These are phyloP conservation scores for Lachancea mirantina DNA, from an alignment of 805 yeast species.

Conservation along the genomic window DNA sequence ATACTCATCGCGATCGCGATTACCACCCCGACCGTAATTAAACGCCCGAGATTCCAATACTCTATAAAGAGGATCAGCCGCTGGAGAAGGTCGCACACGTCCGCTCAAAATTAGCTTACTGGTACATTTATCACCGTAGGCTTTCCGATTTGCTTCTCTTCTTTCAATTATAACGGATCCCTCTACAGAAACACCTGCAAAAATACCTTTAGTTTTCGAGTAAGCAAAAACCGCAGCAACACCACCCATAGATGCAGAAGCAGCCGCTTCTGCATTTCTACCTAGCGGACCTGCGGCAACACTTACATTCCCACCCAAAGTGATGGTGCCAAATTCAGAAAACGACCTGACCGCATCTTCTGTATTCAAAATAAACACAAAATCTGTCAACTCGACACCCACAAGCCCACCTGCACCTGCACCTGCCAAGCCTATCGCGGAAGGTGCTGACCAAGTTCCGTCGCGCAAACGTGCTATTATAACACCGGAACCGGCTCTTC, in stretches of 20 bases:
- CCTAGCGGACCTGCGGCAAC: constrained; percentile 98
- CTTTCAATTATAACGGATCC: constrained; percentile 96
- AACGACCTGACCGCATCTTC: constrained; percentile 86
- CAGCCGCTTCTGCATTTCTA: constrained; percentile 95
- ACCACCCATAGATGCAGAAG: constrained; percentile 78
- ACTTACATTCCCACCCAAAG: constrained; percentile 90
- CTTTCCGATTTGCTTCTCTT: constrained; percentile 93
- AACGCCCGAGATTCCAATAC: constrained; percentile 83
- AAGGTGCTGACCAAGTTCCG: constrained; percentile 96
- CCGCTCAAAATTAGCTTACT: constrained; percentile 84
- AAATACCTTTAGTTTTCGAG: constrained; percentile 92
- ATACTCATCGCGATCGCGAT: constrained; percentile 51
- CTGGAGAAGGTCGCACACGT: constrained; percentile 87
- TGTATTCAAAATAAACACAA: constrained; percentile 84
- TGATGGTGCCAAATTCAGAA: constrained; percentile 89
- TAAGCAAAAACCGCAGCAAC: constrained; percentile 90
- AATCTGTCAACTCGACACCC: constrained; percentile 94
- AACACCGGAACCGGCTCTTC: constrained; percentile 96
- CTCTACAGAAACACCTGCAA: constrained; percentile 95
- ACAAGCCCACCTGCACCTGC: constrained; percentile 99
- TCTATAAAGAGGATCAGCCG: constrained; percentile 78
- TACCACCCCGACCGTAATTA: constrained; percentile 44
- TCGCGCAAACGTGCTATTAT: constrained; percentile 91
- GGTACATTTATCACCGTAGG: constrained; percentile 82
- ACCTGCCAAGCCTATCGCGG: constrained; percentile 92